A percentile compares a stretch with the other conserved stretches of the same genome.
Evolutionary conservation across 805 yeast genomes (phyloP).

Genomic region (Teunomyces aglyptinius): DNA sequence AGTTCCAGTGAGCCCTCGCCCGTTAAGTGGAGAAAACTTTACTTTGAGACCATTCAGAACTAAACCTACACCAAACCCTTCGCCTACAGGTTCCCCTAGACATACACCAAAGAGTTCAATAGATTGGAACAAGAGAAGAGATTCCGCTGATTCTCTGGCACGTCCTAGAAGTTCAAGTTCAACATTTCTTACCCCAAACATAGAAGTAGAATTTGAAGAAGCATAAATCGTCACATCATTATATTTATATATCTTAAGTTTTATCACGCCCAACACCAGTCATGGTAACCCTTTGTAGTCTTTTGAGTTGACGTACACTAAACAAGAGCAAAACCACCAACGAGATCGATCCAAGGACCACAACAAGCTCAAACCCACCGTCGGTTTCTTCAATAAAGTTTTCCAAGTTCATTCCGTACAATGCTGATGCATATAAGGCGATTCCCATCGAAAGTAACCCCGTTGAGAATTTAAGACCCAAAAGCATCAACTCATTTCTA

Average conservation of each 20-base stretch:
- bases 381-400: slow-evolving; percentile 84
- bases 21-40: slow-evolving; percentile 29
- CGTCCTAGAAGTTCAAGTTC: slow-evolving; percentile 20
- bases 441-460: slow-evolving; percentile 81
- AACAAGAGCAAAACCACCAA: slow-evolving; percentile 47
- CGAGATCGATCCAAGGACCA: slow-evolving; percentile 43
- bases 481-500: slow-evolving; percentile 86
- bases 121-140: slow-evolving; percentile 9
- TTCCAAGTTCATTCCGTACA: slow-evolving; percentile 94
- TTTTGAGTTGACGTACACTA: slow-evolving; percentile 57
- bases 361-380: slow-evolving; percentile 57
- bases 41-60: slow-evolving; percentile 43
- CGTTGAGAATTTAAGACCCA: slow-evolving; percentile 79
- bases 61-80: slow-evolving; percentile 37
- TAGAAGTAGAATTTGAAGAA: slow-evolving; percentile 30
- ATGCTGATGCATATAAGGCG: slow-evolving; percentile 76
- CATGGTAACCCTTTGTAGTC: slow-evolving; percentile 74
- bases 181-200: slow-evolving; percentile 21
- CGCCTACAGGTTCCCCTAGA: slow-evolving; percentile 39
- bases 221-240: slow-evolving; percentile 4
- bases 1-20: slow-evolving; percentile 20
- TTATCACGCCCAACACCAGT: slow-evolving; percentile 33
- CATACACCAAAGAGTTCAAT: slow-evolving; percentile 18
- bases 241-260: slow-evolving; percentile 1
- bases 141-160: neutral